Percentiles rank a stretch among this genome's conserved stretches.
These are phyloP conservation scores for Trypanosoma caninum DNA, from an alignment of 208 protist genomes.

Conservation along the genomic window DNA sequence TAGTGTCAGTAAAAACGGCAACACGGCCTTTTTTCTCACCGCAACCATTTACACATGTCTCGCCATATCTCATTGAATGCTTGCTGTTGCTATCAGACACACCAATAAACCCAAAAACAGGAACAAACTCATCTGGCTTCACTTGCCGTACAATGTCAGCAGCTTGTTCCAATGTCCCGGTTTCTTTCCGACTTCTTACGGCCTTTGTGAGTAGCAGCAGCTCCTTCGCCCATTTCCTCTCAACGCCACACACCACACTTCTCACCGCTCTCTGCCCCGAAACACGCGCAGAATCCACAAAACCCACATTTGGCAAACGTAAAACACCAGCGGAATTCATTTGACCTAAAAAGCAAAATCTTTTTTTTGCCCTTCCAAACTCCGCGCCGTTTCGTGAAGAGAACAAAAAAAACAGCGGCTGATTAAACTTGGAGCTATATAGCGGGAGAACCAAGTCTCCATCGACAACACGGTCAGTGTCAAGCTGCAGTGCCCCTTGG, in stretches of 20 bases:
- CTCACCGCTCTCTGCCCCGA: neutral
- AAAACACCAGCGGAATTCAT: slow-evolving; percentile 13
- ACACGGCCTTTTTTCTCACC: slow-evolving; percentile 18
- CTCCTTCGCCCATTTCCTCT: slow-evolving; percentile 2
- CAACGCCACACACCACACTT: slow-evolving; percentile 16
- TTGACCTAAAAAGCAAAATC: slow-evolving; percentile 8
- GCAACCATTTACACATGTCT: neutral
- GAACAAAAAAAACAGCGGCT: neutral
- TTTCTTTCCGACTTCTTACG: neutral
- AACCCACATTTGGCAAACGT: neutral
- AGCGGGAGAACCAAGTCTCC: slow-evolving; percentile 17
- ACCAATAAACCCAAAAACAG: slow-evolving; percentile 27
- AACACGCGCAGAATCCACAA: neutral
- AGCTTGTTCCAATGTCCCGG: neutral
- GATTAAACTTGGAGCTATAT: neutral
- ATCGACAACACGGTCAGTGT: slow-evolving; percentile 13
- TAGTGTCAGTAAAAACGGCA: slow-evolving; percentile 54
- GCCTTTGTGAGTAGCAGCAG: slow-evolving; percentile 1
- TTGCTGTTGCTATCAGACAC: neutral
- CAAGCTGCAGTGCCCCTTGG: slow-evolving; percentile 13
- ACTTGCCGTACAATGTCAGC: slow-evolving; percentile 4
- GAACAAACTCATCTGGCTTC: slow-evolving; percentile 9
- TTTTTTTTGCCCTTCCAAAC: neutral
- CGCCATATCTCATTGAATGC: neutral
- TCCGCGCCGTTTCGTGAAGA: neutral